Evolutionary conservation across 75 land plant genomes (phyloP), one percentile per base, ranked within the genome.

Genomic region (Cryptomeria japonica): DNA sequence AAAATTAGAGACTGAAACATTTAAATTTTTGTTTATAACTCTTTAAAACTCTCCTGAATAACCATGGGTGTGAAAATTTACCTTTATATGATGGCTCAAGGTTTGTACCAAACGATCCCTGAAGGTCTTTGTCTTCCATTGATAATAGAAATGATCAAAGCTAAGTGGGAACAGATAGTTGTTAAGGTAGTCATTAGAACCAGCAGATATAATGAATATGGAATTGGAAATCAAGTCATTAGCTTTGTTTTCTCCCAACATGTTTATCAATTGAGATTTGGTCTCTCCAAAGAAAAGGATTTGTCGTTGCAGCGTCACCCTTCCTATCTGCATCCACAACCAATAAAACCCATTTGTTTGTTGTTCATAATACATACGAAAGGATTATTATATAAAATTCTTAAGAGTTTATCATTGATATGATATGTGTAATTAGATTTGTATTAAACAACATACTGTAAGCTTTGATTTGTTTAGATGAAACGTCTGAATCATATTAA

Each of bases 31-130:
- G n/a, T n/a, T n/a, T n/a, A n/a, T n/a, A n/a, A n/a, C n/a, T n/a
- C n/a, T n/a, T n/a, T n/a, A n/a, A n/a, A n/a, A n/a, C n/a, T n/a
- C n/a, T n/a, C n/a, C n/a, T n/a, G n/a, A n/a, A n/a, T n/a, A n/a
- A n/a, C n/a, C n/a, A n/a, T n/a, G n/a, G n/a, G n/a, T n/a, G 41
- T 19, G 9, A 28, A 31, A 37, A 12, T 25, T 53, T 79, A 88
- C 90, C 90, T 41, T 90, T 53, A 90, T 90, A 37, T 90, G 91
- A 19, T 78, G 38, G 3, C 72, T 36, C 15, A 58, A 49, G 3
- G 86, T 85, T 16, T 77, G 10, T 39, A 90, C 49, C 36, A 90
- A 19, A 56, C 76, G 25, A 18, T 78, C n/a, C 19, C 38, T 37
- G 37, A 73, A 84, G n/a, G 49, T 80, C 8, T 53, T 37, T 32